phyloP scores from a whole-genome alignment of 73 alveolate genomes.

The Paramecium bursaria region DNA sequence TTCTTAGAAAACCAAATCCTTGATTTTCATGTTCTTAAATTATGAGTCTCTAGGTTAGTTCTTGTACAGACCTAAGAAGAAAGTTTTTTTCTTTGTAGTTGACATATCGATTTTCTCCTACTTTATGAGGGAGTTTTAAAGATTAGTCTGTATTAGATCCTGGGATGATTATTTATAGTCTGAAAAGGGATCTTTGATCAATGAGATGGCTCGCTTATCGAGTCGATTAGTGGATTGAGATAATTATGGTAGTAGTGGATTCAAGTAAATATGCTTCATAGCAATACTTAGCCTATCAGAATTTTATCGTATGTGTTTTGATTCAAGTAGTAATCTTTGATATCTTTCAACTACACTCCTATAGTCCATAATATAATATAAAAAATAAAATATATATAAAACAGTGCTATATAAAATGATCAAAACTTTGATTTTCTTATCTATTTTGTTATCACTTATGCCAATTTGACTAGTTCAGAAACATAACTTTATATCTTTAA shows the following conservation, averaged over 20 bases:
- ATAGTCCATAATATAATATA: too few species aligned
- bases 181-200: conserved; percentile 2
- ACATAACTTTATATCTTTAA: too few species aligned
- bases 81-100: conserved; percentile 13
- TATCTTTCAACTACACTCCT: conserved; percentile 43
- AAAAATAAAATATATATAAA: too few species aligned
- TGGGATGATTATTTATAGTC: conserved; percentile 3
- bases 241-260: conserved; percentile 52
- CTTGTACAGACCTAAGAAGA: conserved; percentile 45
- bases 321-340: conserved; percentile 9
- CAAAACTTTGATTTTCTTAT: conserved; percentile 29
- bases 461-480: conserved; percentile 18
- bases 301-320: background rate
- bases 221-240: conserved; percentile 13
- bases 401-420: too few species aligned
- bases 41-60: conserved; percentile 11
- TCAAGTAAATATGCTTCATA: conserved; percentile 9
- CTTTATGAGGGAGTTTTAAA: background rate
- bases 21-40: conserved; percentile 3
- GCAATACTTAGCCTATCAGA: conserved; percentile 52
- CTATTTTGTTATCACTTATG: conserved; percentile 44
- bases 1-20: conserved; percentile 19
- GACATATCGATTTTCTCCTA: background rate
- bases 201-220: background rate
- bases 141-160: background rate